Percentiles rank a stretch among this genome's conserved stretches.
These are phyloP conservation scores for Talaromyces sp. DNA, from an alignment of 2,329 filamentous ascomycete genomes.

Conservation along the genomic window DNA sequence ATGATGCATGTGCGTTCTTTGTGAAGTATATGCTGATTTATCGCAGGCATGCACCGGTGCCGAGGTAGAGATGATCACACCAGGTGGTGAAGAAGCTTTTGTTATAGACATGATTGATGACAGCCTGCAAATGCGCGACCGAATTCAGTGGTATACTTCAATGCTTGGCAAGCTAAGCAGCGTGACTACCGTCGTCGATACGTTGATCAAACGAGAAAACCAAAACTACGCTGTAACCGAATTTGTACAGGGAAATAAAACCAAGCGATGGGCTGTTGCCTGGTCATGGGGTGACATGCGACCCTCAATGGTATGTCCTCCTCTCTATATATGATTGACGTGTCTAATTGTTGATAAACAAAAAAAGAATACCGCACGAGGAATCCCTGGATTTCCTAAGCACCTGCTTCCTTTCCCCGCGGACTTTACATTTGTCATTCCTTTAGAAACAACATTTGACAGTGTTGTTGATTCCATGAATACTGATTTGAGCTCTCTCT, in stretches of 20 bases:
- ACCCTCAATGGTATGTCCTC: constrained; percentile 56
- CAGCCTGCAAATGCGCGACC: constrained; percentile 60
- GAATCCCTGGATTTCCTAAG: constrained; percentile 51
- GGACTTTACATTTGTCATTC: constrained; percentile 48
- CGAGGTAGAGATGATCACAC: constrained; percentile 80
- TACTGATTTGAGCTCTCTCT: constrained; percentile 57
- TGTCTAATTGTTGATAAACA: constrained; percentile 18
- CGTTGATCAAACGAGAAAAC: constrained; percentile 60
- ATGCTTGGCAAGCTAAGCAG: constrained; percentile 87
- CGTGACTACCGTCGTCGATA: constrained; percentile 62
- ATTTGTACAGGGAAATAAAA: constrained; percentile 76
- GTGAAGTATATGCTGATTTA: constrained; percentile 8
- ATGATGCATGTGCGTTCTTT: constrained; percentile 46
- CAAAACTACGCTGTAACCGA: constrained; percentile 81
- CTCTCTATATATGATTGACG: neutral
- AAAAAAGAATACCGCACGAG: constrained; percentile 34
- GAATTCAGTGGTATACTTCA: constrained; percentile 83
- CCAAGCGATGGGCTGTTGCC: constrained; percentile 80
- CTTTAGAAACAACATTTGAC: constrained; percentile 30
- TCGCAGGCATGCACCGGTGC: constrained; percentile 68
- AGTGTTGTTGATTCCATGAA: constrained; percentile 44
- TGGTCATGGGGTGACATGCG: constrained; percentile 79
- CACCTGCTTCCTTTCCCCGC: constrained; percentile 58
- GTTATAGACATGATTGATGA: constrained; percentile 71
- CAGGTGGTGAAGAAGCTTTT: constrained; percentile 77